Evolutionary conservation across 2,329 filamentous ascomycete species (phyloP).

Genomic region (Neonectria ditissima): DNA sequence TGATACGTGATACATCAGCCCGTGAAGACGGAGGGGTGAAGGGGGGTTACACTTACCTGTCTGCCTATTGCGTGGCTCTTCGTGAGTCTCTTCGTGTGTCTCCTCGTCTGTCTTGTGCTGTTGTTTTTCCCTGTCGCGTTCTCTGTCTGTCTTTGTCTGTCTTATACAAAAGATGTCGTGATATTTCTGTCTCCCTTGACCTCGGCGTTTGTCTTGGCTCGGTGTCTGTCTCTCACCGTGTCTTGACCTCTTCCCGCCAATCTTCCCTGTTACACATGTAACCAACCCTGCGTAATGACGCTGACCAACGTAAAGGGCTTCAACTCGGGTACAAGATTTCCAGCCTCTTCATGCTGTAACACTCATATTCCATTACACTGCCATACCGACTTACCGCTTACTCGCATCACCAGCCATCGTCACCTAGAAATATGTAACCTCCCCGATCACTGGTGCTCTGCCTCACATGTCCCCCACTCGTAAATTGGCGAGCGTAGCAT

Average conservation of each 20-base stretch:
- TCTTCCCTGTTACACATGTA: background rate
- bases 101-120: no score
- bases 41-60: background rate
- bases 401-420: background rate
- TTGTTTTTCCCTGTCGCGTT: background rate
- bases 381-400: background rate
- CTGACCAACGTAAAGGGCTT: background rate
- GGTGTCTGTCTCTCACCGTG: background rate
- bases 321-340: background rate
- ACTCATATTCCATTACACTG: background rate
- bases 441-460: background rate
- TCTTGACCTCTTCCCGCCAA: background rate
- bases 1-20: background rate
- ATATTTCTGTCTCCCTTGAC: no score
- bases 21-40: background rate
- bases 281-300: background rate
- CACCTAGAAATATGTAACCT: background rate
- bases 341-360: background rate
- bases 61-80: no score
- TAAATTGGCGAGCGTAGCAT: background rate
- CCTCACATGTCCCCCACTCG: background rate
- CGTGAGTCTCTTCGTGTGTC: no score
- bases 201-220: no score
- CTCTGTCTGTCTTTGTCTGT: background rate
- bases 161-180: no score